phyloP scores from a whole-genome alignment of 2,329 filamentous ascomycete species.

The Fusarium sp. region DNA sequence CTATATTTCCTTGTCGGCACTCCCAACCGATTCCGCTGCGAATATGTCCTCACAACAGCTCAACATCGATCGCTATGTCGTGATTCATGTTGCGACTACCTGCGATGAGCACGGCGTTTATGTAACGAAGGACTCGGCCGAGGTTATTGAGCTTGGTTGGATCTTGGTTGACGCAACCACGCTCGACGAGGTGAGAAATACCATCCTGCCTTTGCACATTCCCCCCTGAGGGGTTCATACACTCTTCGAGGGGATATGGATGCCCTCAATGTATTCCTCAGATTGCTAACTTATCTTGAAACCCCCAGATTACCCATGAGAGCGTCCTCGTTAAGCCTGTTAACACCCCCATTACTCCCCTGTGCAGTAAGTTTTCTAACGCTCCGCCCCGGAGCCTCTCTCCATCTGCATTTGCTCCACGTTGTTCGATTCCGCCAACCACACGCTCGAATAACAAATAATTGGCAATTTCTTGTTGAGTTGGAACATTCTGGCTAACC shows the following conservation, averaged over 20 bases:
- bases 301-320: conserved; percentile 85
- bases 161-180: conserved; percentile 92
- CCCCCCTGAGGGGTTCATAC: conserved; percentile 6
- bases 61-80: conserved; percentile 94
- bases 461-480: conserved; percentile 4
- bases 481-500: conserved; percentile 35
- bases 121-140: conserved; percentile 98
- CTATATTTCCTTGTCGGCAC: conserved; percentile 36
- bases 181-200: conserved; percentile 84
- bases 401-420: conserved; percentile 39
- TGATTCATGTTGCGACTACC: conserved; percentile 98
- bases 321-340: conserved; percentile 97
- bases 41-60: conserved; percentile 62
- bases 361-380: conserved; percentile 85
- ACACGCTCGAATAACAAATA: conserved; percentile 23
- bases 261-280: neutral
- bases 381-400: conserved; percentile 35
- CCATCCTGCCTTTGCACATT: conserved; percentile 14
- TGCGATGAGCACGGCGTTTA: conserved; percentile 99
- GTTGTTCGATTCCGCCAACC: conserved; percentile 34
- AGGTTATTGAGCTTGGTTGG: conserved; percentile 99
- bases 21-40: conserved; percentile 44
- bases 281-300: conserved; percentile 30
- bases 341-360: conserved; percentile 97
- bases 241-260: neutral